Evolutionary conservation across 2,329 filamentous ascomycete species (phyloP).

Genomic region (Phialophora expanda): DNA sequence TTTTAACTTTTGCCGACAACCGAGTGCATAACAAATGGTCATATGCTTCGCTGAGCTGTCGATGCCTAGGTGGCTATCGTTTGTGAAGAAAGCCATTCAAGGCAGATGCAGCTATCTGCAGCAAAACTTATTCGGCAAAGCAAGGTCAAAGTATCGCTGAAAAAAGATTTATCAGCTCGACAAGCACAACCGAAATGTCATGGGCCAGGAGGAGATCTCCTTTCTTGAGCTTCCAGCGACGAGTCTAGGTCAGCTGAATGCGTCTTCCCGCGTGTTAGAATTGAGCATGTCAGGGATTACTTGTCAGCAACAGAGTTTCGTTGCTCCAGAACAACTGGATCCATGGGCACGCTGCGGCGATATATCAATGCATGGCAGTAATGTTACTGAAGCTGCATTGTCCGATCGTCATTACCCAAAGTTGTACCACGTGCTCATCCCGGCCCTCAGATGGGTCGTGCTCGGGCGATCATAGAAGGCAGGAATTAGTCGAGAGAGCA

Average conservation of each 20-base stretch:
- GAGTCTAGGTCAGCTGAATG: not conserved
- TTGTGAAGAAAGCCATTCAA: not conserved
- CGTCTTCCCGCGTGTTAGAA: not conserved
- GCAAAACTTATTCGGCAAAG: not conserved
- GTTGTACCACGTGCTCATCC: not conserved
- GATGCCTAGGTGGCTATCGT: not conserved
- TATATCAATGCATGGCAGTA: not conserved
- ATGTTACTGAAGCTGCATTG: not conserved
- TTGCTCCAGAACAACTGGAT: not conserved
- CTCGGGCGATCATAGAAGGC: not conserved
- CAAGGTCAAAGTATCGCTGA: not conserved
- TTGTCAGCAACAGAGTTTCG: not conserved
- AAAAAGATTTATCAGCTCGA: not conserved
- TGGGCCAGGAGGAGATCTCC: not conserved
- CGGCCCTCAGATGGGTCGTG: not conserved
- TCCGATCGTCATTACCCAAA: not conserved
- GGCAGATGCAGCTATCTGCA: not conserved
- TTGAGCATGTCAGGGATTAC: not conserved
- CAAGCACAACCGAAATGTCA: not conserved
- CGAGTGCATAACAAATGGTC: not conserved
- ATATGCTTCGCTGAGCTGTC: not conserved
- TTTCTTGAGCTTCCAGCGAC: not conserved
- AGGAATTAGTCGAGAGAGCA: not conserved
- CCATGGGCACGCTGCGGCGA: not conserved
- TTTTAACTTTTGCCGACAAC: not conserved